Percentiles rank a stretch among this genome's conserved stretches.
These are phyloP conservation scores for Volvox reticuliferus DNA, from an alignment of 139 green algal species.

Conservation along the genomic window DNA sequence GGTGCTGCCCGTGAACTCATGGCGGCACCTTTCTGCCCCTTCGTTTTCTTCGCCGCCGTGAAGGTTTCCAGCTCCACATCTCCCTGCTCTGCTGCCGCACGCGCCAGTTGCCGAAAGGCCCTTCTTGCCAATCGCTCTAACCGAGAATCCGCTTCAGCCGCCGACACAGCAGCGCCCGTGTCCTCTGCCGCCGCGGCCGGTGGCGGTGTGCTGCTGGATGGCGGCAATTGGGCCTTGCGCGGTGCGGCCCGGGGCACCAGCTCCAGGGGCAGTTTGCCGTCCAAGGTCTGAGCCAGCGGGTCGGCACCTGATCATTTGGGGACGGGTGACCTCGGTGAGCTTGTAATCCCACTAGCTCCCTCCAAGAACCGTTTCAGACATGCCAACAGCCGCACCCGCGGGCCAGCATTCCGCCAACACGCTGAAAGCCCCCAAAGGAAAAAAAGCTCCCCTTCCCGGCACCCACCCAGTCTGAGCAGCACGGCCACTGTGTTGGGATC, in stretches of 20 bases:
- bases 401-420: not conserved
- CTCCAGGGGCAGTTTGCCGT: constrained; percentile 37
- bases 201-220: not conserved
- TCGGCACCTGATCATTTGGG: constrained; percentile 20
- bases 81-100: constrained; percentile 10
- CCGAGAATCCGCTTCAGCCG: not conserved
- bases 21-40: not conserved
- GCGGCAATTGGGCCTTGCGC: not conserved
- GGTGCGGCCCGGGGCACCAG: constrained; percentile 14
- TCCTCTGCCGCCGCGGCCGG: not conserved
- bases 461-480: constrained; percentile 60
- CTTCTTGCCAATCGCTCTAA: not conserved
- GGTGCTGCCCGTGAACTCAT: not conserved
- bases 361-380: too few species aligned
- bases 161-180: not conserved
- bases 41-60: not conserved
- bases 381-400: not conserved
- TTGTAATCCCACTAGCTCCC: too few species aligned
- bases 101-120: constrained; percentile 1
- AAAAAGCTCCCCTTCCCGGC: not conserved
- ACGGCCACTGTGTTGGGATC: constrained; percentile 43
- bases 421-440: not conserved
- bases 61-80: not conserved
- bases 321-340: too few species aligned
- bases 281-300: constrained; percentile 8